Conservation (phyloP, 1,139 yeast genomes). For the Geotrichum candidum region DNA sequence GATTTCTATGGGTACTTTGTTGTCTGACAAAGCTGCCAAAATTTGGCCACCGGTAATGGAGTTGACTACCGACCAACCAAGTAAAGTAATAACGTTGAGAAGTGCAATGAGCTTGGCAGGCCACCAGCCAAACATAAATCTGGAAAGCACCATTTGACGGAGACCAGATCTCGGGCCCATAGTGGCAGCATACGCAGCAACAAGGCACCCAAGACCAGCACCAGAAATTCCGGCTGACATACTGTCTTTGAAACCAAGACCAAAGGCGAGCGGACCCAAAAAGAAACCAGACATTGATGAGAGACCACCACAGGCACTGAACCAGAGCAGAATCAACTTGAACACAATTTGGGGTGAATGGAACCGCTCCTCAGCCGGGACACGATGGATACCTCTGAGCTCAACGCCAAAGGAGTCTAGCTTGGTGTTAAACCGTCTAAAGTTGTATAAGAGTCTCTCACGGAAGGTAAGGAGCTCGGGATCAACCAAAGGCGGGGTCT, state of each 20-base stretch:
- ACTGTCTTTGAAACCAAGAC: conserved; percentile 58
- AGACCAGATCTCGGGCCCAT: conserved; percentile 89
- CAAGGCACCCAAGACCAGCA: conserved; percentile 57
- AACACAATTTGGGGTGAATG: conserved; percentile 39
- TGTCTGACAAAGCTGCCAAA: conserved; percentile 55
- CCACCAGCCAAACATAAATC: conserved; percentile 80
- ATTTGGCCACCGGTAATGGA: conserved; percentile 84
- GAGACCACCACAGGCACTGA: conserved; percentile 77
- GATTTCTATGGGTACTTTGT: conserved; percentile 58
- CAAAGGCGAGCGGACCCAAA: conserved; percentile 65
- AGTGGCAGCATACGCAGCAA: conserved; percentile 69
- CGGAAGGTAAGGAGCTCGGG: background rate
- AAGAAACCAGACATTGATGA: conserved; percentile 80
- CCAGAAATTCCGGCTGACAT: conserved; percentile 58
- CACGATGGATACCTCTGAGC: conserved; percentile 74
- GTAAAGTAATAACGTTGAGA: conserved; percentile 63
- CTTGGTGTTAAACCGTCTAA: conserved; percentile 32
- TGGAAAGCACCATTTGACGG: conserved; percentile 77
- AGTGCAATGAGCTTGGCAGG: conserved; percentile 67
- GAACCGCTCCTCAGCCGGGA: conserved; percentile 62
- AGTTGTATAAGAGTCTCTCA: background rate
- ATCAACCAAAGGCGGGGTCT: background rate
- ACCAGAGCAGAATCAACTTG: conserved; percentile 70
- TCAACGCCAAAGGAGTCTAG: conserved; percentile 60
- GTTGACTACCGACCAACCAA: conserved; percentile 84